Percentiles rank a stretch among this genome's conserved stretches.
phyloP scores from a whole-genome alignment of 257 asterid species.

The Eustoma russellianum region DNA sequence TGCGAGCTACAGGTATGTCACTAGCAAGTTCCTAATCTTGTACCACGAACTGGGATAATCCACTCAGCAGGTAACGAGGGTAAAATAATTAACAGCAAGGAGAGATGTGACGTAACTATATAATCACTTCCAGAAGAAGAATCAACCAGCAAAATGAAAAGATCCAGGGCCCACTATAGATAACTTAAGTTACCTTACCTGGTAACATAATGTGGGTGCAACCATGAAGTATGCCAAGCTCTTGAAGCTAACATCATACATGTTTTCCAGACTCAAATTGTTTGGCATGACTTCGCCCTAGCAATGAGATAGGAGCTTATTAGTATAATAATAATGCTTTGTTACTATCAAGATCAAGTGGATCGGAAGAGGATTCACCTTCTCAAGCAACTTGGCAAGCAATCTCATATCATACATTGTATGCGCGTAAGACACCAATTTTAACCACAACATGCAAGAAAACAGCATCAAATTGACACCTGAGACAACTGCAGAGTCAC shows the following conservation, averaged over 20 bases:
- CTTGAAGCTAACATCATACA: constrained; percentile 56
- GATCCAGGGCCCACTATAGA: too few species aligned
- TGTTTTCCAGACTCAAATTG: constrained; percentile 45
- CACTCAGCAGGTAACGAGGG: too few species aligned
- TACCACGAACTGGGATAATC: too few species aligned
- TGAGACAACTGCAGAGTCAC: constrained; percentile 86
- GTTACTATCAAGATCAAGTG: too few species aligned
- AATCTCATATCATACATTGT: constrained; percentile 81
- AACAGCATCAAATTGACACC: constrained; percentile 74
- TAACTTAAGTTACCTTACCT: constrained; percentile 33
- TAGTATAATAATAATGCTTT: too few species aligned
- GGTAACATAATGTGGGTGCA: constrained; percentile 97
- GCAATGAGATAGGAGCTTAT: constrained; percentile 13
- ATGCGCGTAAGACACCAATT: constrained; percentile 92
- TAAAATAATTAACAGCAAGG: too few species aligned
- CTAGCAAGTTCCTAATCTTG: too few species aligned
- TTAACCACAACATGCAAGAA: constrained; percentile 85
- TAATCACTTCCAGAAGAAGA: too few species aligned
- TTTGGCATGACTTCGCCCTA: constrained; percentile 54
- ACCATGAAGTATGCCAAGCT: constrained; percentile 81
- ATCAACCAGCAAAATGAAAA: too few species aligned
- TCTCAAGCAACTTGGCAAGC: constrained; percentile 57
- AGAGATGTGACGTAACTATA: too few species aligned
- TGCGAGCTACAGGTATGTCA: too few species aligned
- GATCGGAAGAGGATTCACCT: constrained; percentile 33